Evolutionary conservation across 768 basidiomycete species (phyloP).

Genomic region (Lyophyllum semitale): DNA sequence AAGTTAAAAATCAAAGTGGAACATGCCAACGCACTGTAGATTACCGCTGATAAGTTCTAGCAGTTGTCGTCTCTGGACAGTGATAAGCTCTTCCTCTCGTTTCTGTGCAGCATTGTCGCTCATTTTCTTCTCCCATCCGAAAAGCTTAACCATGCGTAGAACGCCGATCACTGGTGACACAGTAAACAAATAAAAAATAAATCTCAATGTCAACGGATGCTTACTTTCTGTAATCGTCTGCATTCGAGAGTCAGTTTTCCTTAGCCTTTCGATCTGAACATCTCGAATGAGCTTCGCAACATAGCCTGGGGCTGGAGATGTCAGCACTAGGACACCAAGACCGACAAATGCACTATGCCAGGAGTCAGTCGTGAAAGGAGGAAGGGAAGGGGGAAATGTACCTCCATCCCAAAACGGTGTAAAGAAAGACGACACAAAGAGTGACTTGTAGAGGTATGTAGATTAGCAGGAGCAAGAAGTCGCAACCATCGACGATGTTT

Average conservation of each 20-base stretch:
- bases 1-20: neutral
- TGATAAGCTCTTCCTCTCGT: conserved; percentile 59
- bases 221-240: conserved; percentile 60
- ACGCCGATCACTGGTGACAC: conserved; percentile 47
- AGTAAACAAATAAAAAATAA: conserved; percentile 1
- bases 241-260: conserved; percentile 57
- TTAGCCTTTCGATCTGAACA: conserved; percentile 49
- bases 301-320: conserved; percentile 58
- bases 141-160: conserved; percentile 68
- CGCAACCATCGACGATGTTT: conserved; percentile 32
- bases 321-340: conserved; percentile 45
- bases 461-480: conserved; percentile 34
- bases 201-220: conserved; percentile 18
- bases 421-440: conserved; percentile 42
- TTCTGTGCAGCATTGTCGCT: conserved; percentile 48
- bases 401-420: conserved; percentile 36
- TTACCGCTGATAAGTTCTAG: conserved; percentile 44
- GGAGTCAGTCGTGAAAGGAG: neutral
- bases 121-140: conserved; percentile 64
- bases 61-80: conserved; percentile 51
- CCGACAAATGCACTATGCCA: conserved; percentile 53
- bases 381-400: neutral
- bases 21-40: conserved; percentile 35
- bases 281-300: conserved; percentile 47
- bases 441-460: conserved; percentile 40